phyloP scores from a whole-genome alignment of 2,329 filamentous ascomycete species.

The Monilinia laxa region DNA sequence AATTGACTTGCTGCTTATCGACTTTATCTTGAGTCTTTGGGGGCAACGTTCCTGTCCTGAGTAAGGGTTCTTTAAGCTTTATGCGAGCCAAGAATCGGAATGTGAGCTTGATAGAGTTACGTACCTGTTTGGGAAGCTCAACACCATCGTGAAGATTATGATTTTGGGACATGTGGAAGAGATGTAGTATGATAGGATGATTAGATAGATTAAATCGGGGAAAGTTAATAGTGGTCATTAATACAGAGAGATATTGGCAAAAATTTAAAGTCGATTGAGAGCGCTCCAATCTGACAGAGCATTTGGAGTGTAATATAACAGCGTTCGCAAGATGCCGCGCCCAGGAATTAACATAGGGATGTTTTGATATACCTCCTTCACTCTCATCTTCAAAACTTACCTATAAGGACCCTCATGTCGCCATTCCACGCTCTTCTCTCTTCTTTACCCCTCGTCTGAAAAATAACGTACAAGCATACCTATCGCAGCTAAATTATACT shows the following conservation, averaged over 20 bases:
- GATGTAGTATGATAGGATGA: slow-evolving; percentile 9
- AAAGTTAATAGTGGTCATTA: not conserved
- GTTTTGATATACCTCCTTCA: not conserved
- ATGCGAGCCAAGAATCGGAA: not conserved
- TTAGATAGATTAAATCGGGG: not conserved
- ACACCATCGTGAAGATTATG: not conserved
- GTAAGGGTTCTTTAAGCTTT: not conserved
- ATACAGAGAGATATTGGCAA: not conserved
- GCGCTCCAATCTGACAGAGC: not conserved
- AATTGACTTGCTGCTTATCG: slow-evolving; percentile 17
- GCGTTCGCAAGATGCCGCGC: not conserved
- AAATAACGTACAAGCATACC: not conserved
- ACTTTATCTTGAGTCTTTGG: not conserved
- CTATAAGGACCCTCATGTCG: slow-evolving; percentile 1
- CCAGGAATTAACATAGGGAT: not conserved
- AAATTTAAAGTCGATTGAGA: not conserved
- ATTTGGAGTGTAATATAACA: not conserved
- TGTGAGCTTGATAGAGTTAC: not conserved
- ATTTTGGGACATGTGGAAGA: not conserved
- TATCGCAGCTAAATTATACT: not conserved
- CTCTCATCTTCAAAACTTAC: not conserved
- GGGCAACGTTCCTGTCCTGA: not conserved
- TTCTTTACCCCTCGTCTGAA: not conserved
- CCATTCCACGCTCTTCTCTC: not conserved
- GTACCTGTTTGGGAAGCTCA: slow-evolving; percentile 7